Base-by-base conservation (phyloP, 2,329 filamentous ascomycete species). In the Clarireedia sp. region DNA sequence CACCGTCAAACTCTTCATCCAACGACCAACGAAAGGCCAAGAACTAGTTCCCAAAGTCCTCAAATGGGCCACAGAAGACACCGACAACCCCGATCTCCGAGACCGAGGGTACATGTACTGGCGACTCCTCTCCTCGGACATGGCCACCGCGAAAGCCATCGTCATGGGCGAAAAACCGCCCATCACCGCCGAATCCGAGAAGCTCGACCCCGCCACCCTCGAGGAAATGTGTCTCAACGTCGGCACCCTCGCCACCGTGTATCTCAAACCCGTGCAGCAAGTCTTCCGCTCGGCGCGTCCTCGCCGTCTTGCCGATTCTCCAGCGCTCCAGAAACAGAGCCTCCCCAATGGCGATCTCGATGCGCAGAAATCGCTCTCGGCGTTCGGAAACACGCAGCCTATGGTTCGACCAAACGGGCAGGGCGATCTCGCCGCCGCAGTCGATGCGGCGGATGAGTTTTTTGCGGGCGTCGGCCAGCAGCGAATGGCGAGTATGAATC, bases 21-120 rank as follows among this genome's bases (percentile, higher is more conserved):
- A 97, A 69, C 82, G 94, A 21, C 94, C 94, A 0, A 96, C 91
- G 16, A 95, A 95, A 68, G 94, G 90, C 24, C 91, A 96, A 66
- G 85, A 95, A 51, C 78, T 99, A 6, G 92, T 99, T 0, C 94
- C 92, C 0, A 90, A 90, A 66, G 92, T 97, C 2, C 77, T 99
- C 50, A 97, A 97, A 72, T 97, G 94, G 92, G 95, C 94, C 4
- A 99, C 94, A 0, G 94, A 97, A 70, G 94, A 97, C 70, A 97
- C 92, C n/a, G 94, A 99, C 68, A 96, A 99, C 71, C 94, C 94
- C 0, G 94, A 99, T 71, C 81, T 99, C 26, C 85, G 94, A 60
- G 94, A 99, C 70, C 80, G 94, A 65, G 94, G 94, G 0, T 99
- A 96, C 75, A 97, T 99, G 91, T 99, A 99, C 76, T 99, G 94